Evolutionary conservation across 1,284 basidiomycete genomes (phyloP).

Genomic region (Pyrrhoderma noxium): DNA sequence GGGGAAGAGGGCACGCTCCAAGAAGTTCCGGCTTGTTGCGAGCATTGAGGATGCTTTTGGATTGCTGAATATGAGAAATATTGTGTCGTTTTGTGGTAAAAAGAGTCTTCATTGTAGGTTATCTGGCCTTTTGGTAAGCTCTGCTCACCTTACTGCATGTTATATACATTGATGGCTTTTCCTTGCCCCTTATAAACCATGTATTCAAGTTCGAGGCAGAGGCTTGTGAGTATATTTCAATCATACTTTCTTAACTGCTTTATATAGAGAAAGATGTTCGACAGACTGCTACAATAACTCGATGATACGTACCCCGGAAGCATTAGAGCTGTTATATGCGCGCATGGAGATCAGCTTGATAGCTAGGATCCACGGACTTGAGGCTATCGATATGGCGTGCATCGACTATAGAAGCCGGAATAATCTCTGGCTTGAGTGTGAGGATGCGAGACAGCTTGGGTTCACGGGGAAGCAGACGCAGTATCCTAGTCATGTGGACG

Average conservation of each 20-base stretch:
- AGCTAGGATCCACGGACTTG: constrained; percentile 78
- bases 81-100: constrained; percentile 54
- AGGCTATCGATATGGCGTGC: constrained; percentile 92
- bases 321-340: constrained; percentile 76
- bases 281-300: constrained; percentile 81
- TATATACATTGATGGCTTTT: background rate
- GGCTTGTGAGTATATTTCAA: constrained; percentile 58
- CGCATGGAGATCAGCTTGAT: constrained; percentile 80
- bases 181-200: constrained; percentile 14
- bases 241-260: background rate
- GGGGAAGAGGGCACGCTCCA: constrained; percentile 10
- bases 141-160: background rate
- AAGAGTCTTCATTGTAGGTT: constrained; percentile 39
- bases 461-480: constrained; percentile 96
- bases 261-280: background rate
- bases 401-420: constrained; percentile 79
- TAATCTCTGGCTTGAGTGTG: constrained; percentile 68
- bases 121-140: constrained; percentile 43
- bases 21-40: constrained; percentile 53
- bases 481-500: constrained; percentile 81
- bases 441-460: constrained; percentile 71
- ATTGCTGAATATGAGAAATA: constrained; percentile 51
- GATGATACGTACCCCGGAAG: constrained; percentile 70
- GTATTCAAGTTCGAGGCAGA: constrained; percentile 75
- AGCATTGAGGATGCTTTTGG: constrained; percentile 77